Base-by-base conservation (phyloP, 805 yeast genomes). In the Dipodascopsis tothii region DNA sequence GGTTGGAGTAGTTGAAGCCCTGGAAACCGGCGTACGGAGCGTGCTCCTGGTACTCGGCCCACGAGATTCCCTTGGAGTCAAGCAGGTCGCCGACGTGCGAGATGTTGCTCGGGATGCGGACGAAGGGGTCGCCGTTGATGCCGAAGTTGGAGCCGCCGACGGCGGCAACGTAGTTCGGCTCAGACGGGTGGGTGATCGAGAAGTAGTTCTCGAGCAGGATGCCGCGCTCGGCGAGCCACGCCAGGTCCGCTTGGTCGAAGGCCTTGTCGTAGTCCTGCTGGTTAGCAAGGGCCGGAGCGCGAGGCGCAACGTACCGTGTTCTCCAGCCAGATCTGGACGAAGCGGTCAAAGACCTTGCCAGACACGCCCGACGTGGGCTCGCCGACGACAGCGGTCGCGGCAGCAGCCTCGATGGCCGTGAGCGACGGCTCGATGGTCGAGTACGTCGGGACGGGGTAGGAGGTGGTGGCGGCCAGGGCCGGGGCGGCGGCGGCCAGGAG, bases 21-120 rank as follows among this genome's bases (percentile, higher is more conserved):
- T 63, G 57, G 66, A 59, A 74, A 33, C 76, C 78, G 35, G 77
- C 59, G 66, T 72, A 73, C 33, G 78, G 78, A 64, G 64, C 52
- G 56, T 71, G 70, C 61, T 74, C 75, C 59, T 71, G 70, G 63
- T 74, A 74, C 61, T 73, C 74, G 42, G 67, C 75, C 76, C 77
- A 73, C 18, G 76, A 66, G 46, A 74, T 71, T 22, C 62, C 62
- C 55, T 61, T 62, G 44, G 62, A 58, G 54, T 74, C 76, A 43
- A 72, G 59, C 44, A 73, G 60, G 56, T 74, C 78, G 14, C 65
- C 77, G 21, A 74, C 48, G 33, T 70, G 64, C 34, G 77, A 72
- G 33, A 74, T 67, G 56, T 73, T 71, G 21, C 54, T 28, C 40
- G 78, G 78, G 37, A 73, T 52, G 9, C 60, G 45, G 49, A 68